Evolutionary conservation across 306 rosid species (phyloP).

Genomic region (Gastrolobium bilobum): DNA sequence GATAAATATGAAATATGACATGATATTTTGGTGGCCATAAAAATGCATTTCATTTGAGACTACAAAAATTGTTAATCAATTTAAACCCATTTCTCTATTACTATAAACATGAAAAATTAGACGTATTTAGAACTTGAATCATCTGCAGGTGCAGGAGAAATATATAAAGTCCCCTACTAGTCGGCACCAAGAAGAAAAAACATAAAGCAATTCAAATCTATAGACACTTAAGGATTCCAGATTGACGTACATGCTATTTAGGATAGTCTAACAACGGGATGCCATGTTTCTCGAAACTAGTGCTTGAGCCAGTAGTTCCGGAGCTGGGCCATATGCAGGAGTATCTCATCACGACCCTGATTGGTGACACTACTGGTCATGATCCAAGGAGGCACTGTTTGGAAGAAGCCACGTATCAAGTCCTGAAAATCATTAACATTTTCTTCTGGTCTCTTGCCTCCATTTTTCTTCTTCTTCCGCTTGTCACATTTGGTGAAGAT

Average conservation of each 20-base stretch:
- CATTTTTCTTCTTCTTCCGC: constrained; percentile 91
- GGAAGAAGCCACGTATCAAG: constrained; percentile 76
- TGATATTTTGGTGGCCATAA: background rate
- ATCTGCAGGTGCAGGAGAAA: background rate
- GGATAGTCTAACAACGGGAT: background rate
- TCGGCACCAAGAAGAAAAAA: background rate
- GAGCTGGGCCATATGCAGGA: constrained; percentile 94
- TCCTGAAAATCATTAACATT: constrained; percentile 89
- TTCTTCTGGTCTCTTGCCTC: constrained; percentile 92
- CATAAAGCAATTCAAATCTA: constrained; percentile 14
- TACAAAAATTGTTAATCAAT: constrained; percentile 2
- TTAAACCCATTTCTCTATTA: constrained; percentile 23
- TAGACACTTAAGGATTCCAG: constrained; percentile 30
- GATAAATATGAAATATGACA: constrained; percentile 9
- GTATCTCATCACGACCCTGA: constrained; percentile 96
- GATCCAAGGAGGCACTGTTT: constrained; percentile 93
- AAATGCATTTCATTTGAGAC: constrained; percentile 21
- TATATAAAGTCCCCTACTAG: constrained; percentile 6
- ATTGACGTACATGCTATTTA: constrained; percentile 7
- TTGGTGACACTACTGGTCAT: constrained; percentile 96
- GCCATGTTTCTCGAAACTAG: constrained; percentile 47
- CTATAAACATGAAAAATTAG: constrained; percentile 28
- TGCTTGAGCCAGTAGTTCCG: constrained; percentile 99
- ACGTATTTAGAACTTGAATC: constrained; percentile 25
- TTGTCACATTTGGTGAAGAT: constrained; percentile 98